Evolutionary conservation across 2,329 filamentous ascomycete genomes (phyloP).

Genomic region (Colletotrichum spinosum): DNA sequence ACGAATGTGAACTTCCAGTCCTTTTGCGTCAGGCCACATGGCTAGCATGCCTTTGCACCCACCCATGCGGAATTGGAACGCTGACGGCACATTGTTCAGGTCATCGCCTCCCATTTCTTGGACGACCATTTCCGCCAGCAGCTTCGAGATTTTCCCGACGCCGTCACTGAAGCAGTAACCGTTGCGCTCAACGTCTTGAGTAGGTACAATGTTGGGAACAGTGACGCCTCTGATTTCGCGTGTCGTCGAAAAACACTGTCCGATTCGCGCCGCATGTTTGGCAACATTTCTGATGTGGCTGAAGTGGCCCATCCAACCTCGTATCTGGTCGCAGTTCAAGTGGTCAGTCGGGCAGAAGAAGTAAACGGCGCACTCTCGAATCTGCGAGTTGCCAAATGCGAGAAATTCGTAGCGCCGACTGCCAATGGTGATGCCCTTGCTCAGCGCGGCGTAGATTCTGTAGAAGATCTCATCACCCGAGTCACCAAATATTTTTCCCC

Average conservation of each 20-base stretch:
- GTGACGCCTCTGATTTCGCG: conserved; percentile 75
- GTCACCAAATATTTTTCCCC: conserved; percentile 69
- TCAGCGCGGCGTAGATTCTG: conserved; percentile 77
- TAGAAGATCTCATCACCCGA: conserved; percentile 73
- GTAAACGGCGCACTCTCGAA: conserved; percentile 90
- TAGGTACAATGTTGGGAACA: conserved; percentile 68
- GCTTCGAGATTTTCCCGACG: conserved; percentile 88
- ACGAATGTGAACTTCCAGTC: conserved; percentile 80
- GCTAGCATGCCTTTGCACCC: conserved; percentile 92
- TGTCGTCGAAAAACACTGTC: conserved; percentile 97
- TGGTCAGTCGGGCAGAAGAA: conserved; percentile 83
- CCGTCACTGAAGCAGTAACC: conserved; percentile 88
- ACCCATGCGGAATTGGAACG: conserved; percentile 91
- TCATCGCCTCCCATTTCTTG: conserved; percentile 74
- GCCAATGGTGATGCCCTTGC: conserved; percentile 84
- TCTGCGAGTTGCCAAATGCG: conserved; percentile 94
- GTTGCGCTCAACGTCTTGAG: conserved; percentile 78
- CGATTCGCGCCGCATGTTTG: conserved; percentile 88
- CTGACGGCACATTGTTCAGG: conserved; percentile 74
- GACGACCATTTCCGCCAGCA: conserved; percentile 79
- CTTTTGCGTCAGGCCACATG: conserved; percentile 75
- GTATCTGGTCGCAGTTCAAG: conserved; percentile 80
- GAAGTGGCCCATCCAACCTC: conserved; percentile 89
- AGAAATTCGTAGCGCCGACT: conserved; percentile 88
- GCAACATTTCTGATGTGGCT: conserved; percentile 84